phyloP scores from a whole-genome alignment of 75 land plant genomes.

The Pinus albicaulis region DNA sequence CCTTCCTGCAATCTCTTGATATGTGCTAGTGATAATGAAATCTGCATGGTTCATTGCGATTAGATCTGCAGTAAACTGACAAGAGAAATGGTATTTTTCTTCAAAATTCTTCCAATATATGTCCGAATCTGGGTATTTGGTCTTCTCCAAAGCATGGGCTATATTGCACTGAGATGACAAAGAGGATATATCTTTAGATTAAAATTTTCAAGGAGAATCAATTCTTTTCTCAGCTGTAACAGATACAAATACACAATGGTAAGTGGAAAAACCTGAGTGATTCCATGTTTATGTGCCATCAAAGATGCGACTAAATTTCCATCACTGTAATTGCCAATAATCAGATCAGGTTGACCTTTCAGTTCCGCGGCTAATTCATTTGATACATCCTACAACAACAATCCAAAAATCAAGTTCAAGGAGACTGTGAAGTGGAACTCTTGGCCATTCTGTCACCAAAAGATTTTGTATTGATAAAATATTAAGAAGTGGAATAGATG shows the following conservation, averaged over 20 bases:
- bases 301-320: constrained; percentile 79
- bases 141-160: constrained; percentile 83
- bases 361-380: constrained; percentile 59
- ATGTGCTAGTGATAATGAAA: constrained; percentile 79
- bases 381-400: constrained; percentile 41
- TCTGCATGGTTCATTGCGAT: constrained; percentile 81
- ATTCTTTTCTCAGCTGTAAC: too few relatives aligned
- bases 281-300: constrained; percentile 46
- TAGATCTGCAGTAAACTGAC: constrained; percentile 79
- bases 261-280: constrained; percentile 53
- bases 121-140: constrained; percentile 81
- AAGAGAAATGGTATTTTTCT: constrained; percentile 74
- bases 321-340: constrained; percentile 81
- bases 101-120: constrained; percentile 72
- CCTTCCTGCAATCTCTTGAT: constrained; percentile 86
- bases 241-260: too few relatives aligned
- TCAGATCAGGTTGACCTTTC: constrained; percentile 58
- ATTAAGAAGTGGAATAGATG: too few relatives aligned
- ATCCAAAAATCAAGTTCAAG: too few relatives aligned
- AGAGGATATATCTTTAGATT: background rate
- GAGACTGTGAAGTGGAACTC: too few relatives aligned
- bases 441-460: too few relatives aligned
- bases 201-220: too few relatives aligned
- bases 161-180: constrained; percentile 50
- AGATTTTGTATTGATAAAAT: too few relatives aligned